A percentile compares a stretch with the other conserved stretches of the same genome.
These are phyloP conservation scores for Colletotrichum tabaci DNA, from an alignment of 2,329 filamentous ascomycete species.

Conservation along the genomic window DNA sequence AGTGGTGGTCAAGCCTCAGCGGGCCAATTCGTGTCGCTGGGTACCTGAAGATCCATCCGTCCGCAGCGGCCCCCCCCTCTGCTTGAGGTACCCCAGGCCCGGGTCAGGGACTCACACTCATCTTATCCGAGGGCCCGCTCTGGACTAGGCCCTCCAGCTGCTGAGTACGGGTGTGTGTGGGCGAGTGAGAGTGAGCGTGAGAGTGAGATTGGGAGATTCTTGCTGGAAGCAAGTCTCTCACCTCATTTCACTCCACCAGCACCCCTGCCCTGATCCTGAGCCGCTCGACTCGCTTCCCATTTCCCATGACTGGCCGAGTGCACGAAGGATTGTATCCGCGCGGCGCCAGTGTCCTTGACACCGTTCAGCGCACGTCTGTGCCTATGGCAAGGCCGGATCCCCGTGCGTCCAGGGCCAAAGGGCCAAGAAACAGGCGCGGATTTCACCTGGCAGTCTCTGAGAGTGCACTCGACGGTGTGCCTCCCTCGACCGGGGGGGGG, in stretches of 20 bases:
- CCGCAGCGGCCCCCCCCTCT: background rate
- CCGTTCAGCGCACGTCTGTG: constrained; percentile 6
- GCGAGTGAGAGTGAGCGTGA: background rate
- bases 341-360: constrained; percentile 12
- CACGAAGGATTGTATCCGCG: background rate
- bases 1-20: background rate
- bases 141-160: background rate
- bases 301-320: constrained; percentile 2
- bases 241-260: constrained; percentile 11
- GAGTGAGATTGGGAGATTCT: background rate
- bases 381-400: background rate
- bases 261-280: background rate
- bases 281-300: constrained; percentile 17
- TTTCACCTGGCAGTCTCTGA: background rate
- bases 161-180: background rate
- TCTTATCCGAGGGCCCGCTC: background rate
- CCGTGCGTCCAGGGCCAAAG: constrained; percentile 1
- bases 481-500: constrained; percentile 1
- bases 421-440: background rate
- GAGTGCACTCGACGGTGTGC: background rate
- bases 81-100: background rate
- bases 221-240: background rate
- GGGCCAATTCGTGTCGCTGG: constrained; percentile 19
- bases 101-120: constrained; percentile 1
- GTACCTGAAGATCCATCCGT: constrained; percentile 17